phyloP scores from a whole-genome alignment of 352 stramenopile species.

The Thraustochytrium striatum region DNA sequence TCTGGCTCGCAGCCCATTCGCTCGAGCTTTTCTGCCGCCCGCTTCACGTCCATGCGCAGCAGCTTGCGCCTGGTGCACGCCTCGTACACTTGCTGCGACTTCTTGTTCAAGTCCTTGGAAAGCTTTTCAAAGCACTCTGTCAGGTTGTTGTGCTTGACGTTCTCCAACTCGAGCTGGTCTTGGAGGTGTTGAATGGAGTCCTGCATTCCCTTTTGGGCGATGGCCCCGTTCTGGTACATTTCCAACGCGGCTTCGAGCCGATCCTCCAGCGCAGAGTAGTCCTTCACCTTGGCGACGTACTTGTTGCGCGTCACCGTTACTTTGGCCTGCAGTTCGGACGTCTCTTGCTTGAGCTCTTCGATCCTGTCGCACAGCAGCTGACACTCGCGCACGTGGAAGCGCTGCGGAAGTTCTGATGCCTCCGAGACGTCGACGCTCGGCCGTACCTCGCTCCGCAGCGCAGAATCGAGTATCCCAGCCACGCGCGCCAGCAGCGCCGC shows the following conservation, averaged over 20 bases:
- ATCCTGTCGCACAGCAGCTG: too few species aligned
- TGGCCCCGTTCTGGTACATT: neutral
- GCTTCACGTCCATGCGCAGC: neutral
- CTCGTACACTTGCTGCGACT: slow-evolving; percentile 29
- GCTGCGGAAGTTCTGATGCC: too few species aligned
- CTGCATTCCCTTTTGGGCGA: neutral
- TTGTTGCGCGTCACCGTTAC: neutral
- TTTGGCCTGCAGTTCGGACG: neutral
- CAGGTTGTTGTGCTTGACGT: slow-evolving; percentile 28
- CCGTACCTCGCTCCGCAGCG: neutral
- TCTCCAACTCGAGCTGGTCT: slow-evolving; percentile 8
- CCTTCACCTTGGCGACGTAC: slow-evolving; percentile 12
- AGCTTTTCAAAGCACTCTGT: neutral
- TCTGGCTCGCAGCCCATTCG: too few species aligned
- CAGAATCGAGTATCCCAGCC: neutral
- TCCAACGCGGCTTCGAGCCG: slow-evolving; percentile 9
- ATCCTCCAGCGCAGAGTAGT: slow-evolving; percentile 41
- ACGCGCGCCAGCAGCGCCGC: neutral
- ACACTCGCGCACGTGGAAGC: too few species aligned
- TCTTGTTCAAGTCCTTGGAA: neutral
- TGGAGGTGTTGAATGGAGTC: neutral
- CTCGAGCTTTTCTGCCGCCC: neutral
- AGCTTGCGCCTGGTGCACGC: neutral
- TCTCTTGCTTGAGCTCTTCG: too few species aligned
- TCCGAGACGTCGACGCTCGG: neutral